Base-by-base conservation (phyloP, 1,139 yeast species). In the Candida buenavistaensis region DNA sequence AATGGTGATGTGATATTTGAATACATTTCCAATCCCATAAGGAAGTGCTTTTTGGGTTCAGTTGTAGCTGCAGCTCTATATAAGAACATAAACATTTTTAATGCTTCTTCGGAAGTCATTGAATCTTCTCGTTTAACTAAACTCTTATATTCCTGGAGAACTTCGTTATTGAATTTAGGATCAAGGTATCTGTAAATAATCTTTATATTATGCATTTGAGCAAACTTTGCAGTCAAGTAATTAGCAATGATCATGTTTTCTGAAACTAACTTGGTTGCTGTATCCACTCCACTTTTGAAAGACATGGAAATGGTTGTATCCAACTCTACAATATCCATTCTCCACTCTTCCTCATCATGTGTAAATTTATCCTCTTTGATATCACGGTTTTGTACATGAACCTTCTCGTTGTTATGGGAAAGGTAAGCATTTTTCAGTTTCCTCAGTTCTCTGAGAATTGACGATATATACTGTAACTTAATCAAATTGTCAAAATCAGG, bases 1-100 rank as follows among this genome's bases (percentile, higher is more conserved):
- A 92, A 68, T 2, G 98, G 98, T 0, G 97, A 89, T 0, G 98
- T 89, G 3, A 86, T 81, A 25, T 88, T 86, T 6, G 85, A 70
- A 52, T 92, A 89, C 10, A 64, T 57, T 0, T 60, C 55, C 8
- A 83, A 60, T 2, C 95, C 96, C 30, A 89, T 61, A 39, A 84
- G 77, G 20, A 69, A 67, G 56, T 90, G 97, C 0, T 57, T 55
- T 1, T 51, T 51, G 51, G 53, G 73, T 38, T 40, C 62, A 47
- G 45, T 67, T 50, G 46, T 68, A 36, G 38, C 62, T 30, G 50
- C 59, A 41, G 58, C 72, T 48, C 52, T 62, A 5, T 52, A 40
- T 34, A 60, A 15, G 47, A 54, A 44, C 31, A 54, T 50, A 33
- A 46, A 38, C 26, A 50, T 24, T 20, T 32, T 28, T 2, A 29